These are phyloP conservation scores for Termitomyces sp. DNA, from an alignment of 768 basidiomycete species.

Conservation along the genomic window DNA sequence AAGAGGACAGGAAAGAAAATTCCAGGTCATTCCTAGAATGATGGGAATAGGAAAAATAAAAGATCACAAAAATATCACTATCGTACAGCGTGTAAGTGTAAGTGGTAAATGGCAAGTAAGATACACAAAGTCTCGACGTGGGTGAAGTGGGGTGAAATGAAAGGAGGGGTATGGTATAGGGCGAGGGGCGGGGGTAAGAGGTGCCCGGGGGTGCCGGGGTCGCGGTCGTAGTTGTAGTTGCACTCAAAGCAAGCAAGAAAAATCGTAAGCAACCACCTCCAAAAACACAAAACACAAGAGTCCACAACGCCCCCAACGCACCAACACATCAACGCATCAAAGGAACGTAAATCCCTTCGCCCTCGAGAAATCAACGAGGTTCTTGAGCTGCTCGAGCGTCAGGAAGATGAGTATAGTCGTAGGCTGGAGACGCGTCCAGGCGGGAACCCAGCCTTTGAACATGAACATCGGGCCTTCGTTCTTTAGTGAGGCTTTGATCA, in stretches of 20 bases:
- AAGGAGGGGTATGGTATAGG: no score
- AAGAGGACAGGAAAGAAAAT: no score
- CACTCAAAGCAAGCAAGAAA: no score
- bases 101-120: background rate
- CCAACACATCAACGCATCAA: slow-evolving; percentile 4
- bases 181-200: background rate
- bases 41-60: no score
- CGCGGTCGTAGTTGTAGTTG: no score
- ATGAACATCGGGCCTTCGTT: slow-evolving; percentile 84
- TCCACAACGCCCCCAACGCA: no score
- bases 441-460: slow-evolving; percentile 90
- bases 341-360: slow-evolving; percentile 29
- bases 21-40: no score
- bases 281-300: no score
- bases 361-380: slow-evolving; percentile 57
- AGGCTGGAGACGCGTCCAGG: slow-evolving; percentile 81
- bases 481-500: slow-evolving; percentile 62
- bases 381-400: slow-evolving; percentile 78
- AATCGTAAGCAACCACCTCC: no score
- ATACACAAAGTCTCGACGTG: background rate
- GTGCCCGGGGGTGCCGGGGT: no score
- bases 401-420: slow-evolving; percentile 87
- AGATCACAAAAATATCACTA: no score
- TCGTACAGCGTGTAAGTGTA: background rate
- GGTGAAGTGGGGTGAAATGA: no score